phyloP scores from a whole-genome alignment of 2,329 filamentous ascomycete species.

The Aureobasidium sp. region DNA sequence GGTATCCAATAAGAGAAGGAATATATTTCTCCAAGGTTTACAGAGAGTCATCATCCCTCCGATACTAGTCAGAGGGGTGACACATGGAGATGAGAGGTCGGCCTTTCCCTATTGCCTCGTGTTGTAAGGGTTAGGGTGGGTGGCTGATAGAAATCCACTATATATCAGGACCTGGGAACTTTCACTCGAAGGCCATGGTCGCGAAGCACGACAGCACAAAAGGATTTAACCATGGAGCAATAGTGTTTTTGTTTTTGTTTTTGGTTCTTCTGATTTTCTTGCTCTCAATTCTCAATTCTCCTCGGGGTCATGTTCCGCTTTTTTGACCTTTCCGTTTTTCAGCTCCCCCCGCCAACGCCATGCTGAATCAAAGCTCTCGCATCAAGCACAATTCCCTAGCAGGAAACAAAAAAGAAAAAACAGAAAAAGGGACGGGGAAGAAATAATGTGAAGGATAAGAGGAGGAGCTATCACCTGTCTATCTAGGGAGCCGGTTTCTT shows the following conservation, averaged over 20 bases:
- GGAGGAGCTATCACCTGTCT: neutral
- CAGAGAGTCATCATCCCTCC: no score
- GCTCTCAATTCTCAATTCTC: neutral
- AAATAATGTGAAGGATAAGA: neutral
- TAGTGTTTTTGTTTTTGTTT: neutral
- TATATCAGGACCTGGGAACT: no score
- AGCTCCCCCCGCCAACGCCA: conserved; percentile 4
- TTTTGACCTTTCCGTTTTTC: neutral
- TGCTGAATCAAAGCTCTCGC: conserved; percentile 6
- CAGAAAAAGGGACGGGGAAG: neutral
- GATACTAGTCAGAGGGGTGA: no score
- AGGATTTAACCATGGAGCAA: neutral
- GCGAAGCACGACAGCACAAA: neutral
- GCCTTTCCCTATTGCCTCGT: no score
- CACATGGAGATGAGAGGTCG: no score
- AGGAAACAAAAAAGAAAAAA: neutral
- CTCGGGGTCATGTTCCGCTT: neutral
- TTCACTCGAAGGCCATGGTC: no score
- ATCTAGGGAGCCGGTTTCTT: conserved; percentile 12
- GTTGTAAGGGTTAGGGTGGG: no score
- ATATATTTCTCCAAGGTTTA: no score
- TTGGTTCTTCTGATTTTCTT: neutral
- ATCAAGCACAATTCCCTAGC: neutral
- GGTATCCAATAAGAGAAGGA: no score
- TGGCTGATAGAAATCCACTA: no score